These are phyloP conservation scores for Chytridiales sp. DNA, from an alignment of 371 early-diverging fungal species.

Conservation along the genomic window DNA sequence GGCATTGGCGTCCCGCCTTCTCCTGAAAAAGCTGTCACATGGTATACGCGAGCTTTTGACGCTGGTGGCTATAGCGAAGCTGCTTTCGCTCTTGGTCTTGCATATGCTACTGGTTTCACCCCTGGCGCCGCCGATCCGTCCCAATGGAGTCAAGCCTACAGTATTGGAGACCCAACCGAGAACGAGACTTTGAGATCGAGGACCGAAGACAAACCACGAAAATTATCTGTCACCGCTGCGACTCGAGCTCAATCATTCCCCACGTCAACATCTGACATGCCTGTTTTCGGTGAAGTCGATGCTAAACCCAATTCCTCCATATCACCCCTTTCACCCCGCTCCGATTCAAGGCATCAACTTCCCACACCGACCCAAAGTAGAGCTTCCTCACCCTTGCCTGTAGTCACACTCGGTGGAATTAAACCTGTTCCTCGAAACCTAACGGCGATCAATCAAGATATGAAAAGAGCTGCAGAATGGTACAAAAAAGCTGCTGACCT, in stretches of 20 bases:
- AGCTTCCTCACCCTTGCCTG: too few species aligned
- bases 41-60: slow-evolving; percentile 19
- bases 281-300: too few species aligned
- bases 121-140: slow-evolving; percentile 13
- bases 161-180: neutral
- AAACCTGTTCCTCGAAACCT: slow-evolving; percentile 10
- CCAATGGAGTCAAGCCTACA: neutral
- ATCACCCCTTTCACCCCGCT: too few species aligned
- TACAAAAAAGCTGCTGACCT: slow-evolving; percentile 19
- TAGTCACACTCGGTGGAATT: too few species aligned
- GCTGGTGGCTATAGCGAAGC: slow-evolving; percentile 11
- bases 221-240: neutral
- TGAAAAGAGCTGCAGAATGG: slow-evolving; percentile 20
- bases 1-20: slow-evolving; percentile 16
- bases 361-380: too few species aligned
- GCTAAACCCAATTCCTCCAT: too few species aligned
- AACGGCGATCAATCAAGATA: slow-evolving; percentile 20
- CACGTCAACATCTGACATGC: too few species aligned
- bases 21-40: slow-evolving; percentile 17
- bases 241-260: too few species aligned
- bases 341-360: too few species aligned
- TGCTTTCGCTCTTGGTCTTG: slow-evolving; percentile 16
- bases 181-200: slow-evolving; percentile 2
- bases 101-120: slow-evolving; percentile 17
- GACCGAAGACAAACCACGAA: neutral